Conservation (phyloP, 148 eudicot species). For the Rhododendron vialii region DNA sequence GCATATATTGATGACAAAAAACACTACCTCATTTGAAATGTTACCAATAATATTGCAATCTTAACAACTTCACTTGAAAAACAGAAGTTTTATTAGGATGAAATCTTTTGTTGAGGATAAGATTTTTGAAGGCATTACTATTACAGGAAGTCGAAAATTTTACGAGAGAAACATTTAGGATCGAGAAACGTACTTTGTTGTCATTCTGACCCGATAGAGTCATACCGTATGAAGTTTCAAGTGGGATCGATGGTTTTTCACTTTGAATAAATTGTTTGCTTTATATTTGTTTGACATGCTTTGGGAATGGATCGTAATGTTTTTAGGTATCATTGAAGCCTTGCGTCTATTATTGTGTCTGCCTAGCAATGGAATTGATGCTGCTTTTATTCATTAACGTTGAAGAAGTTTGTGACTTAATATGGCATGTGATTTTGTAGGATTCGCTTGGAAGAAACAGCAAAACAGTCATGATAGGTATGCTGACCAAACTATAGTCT, state of each 20-base stretch:
- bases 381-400: not conserved
- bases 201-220: not conserved
- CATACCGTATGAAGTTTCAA: not conserved
- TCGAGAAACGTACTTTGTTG: not conserved
- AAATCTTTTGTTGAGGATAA: not conserved
- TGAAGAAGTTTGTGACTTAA: constrained; percentile 5
- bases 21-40: not conserved
- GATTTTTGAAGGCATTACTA: not conserved
- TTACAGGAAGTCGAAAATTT: not conserved
- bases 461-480: constrained; percentile 99
- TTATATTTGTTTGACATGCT: not conserved
- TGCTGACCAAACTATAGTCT: constrained; percentile 3
- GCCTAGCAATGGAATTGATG: not conserved
- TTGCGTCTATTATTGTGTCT: not conserved
- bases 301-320: not conserved
- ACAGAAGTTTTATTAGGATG: not conserved
- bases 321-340: not conserved
- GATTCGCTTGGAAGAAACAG: constrained; percentile 96
- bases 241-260: not conserved
- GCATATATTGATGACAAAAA: not conserved
- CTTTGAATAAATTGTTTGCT: not conserved
- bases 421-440: constrained; percentile 33
- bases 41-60: not conserved
- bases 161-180: not conserved
- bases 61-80: not conserved